Percentiles rank a stretch among this genome's conserved stretches.
phyloP scores from a whole-genome alignment of 1,139 yeast genomes.

The Trichomonascaceae sp. region DNA sequence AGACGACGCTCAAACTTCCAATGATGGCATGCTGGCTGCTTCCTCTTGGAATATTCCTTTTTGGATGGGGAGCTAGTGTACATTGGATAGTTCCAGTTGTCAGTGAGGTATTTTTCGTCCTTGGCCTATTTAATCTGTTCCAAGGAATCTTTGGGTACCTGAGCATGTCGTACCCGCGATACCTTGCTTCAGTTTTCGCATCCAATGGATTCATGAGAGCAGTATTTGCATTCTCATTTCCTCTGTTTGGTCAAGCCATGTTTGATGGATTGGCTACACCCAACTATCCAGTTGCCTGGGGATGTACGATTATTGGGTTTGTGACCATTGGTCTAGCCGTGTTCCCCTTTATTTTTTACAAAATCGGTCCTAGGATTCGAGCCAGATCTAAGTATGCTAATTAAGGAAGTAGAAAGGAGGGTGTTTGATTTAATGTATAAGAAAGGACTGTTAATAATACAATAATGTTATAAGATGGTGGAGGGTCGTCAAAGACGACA shows the following conservation, averaged over 20 bases:
- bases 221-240: constrained; percentile 49
- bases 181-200: constrained; percentile 53
- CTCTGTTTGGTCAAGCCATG: constrained; percentile 47
- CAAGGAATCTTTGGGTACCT: constrained; percentile 67
- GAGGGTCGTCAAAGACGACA: too few relatives aligned
- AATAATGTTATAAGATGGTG: too few relatives aligned
- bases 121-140: constrained; percentile 66
- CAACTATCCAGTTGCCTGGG: constrained; percentile 51
- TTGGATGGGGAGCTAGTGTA: constrained; percentile 55
- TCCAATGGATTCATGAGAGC: constrained; percentile 48
- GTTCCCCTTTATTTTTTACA: constrained; percentile 53
- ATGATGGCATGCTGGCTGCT: constrained; percentile 47
- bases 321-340: constrained; percentile 39
- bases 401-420: constrained; percentile 6
- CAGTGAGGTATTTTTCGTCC: constrained; percentile 71
- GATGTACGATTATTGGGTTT: constrained; percentile 44
- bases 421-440: too few relatives aligned
- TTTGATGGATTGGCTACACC: constrained; percentile 41
- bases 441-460: too few relatives aligned
- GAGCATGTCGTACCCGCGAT: constrained; percentile 68
- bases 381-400: constrained; percentile 27
- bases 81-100: constrained; percentile 80
- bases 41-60: constrained; percentile 44
- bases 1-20: constrained; percentile 14
- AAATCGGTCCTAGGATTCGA: constrained; percentile 51